Percentiles rank a stretch among this genome's conserved stretches.
phyloP scores from a whole-genome alignment of 1,139 yeast genomes.

The Petasospora rhodanensis region DNA sequence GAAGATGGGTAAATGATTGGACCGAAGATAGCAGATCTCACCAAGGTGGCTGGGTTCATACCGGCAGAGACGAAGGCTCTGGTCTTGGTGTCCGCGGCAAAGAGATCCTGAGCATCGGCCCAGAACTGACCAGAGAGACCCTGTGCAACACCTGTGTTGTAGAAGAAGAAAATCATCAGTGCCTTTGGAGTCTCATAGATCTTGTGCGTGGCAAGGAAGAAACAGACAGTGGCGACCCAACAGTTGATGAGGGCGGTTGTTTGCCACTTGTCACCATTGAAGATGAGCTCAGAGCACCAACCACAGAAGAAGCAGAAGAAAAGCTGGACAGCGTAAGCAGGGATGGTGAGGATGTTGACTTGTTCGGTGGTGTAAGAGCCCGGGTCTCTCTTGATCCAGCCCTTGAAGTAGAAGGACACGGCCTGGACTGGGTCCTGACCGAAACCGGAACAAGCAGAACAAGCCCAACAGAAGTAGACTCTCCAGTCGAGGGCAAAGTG shows the following conservation, averaged over 20 bases:
- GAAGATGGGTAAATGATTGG: constrained; percentile 11
- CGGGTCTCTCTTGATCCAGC: constrained; percentile 8
- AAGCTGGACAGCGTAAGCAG: constrained; percentile 38
- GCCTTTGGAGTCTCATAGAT: constrained; percentile 6
- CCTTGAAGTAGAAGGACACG: constrained; percentile 10
- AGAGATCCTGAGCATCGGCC: constrained; percentile 13
- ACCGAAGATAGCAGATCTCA: constrained; percentile 9
- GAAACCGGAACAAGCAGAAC: constrained; percentile 39
- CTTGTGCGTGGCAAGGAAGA: constrained; percentile 11
- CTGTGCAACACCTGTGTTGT: constrained; percentile 9
- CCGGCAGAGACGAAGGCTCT: constrained; percentile 13
- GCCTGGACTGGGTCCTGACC: constrained; percentile 9
- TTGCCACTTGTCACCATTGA: constrained; percentile 10
- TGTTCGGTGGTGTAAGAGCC: constrained; percentile 47
- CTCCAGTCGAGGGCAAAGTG: constrained; percentile 35
- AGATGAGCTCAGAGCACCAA: constrained; percentile 34
- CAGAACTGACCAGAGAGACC: constrained; percentile 13
- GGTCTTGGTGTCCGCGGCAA: constrained; percentile 8
- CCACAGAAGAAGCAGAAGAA: constrained; percentile 37
- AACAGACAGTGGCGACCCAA: constrained; percentile 9
- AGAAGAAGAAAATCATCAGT: constrained; percentile 10
- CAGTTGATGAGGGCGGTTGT: constrained; percentile 4
- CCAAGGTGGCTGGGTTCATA: constrained; percentile 9
- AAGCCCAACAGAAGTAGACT: constrained; percentile 46
- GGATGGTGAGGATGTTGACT: constrained; percentile 48